Conservation (phyloP, 129 eudicot species). For the Silybum marianum region DNA sequence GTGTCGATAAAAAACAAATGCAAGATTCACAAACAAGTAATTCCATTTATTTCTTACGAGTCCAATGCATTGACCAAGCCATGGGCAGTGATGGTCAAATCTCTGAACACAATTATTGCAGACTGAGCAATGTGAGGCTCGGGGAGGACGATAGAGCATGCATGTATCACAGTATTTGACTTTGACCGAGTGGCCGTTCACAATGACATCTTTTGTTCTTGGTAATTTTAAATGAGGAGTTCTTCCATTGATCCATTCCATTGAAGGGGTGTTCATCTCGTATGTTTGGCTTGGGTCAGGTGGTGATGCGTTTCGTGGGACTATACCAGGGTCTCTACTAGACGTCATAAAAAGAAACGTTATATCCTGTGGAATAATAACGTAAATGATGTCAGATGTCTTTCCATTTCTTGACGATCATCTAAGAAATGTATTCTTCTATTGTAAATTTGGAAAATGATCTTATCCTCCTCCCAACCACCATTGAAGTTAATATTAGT, state of each 20-base stretch:
- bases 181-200: constrained; percentile 71
- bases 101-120: constrained; percentile 94
- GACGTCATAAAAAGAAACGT: constrained; percentile 78
- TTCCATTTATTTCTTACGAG: constrained; percentile 48
- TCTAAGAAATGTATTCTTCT: background rate
- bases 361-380: constrained; percentile 59
- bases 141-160: constrained; percentile 93
- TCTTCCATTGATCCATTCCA: constrained; percentile 86
- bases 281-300: constrained; percentile 67
- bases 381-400: background rate
- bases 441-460: background rate
- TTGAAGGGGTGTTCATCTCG: constrained; percentile 67
- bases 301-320: constrained; percentile 75
- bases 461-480: background rate
- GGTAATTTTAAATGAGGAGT: constrained; percentile 76
- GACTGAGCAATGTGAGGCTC: constrained; percentile 93
- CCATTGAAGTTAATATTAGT: background rate
- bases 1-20: too few relatives aligned
- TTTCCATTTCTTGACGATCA: background rate
- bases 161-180: constrained; percentile 96
- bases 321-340: constrained; percentile 94
- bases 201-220: constrained; percentile 64
- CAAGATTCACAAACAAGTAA: too few relatives aligned
- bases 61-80: constrained; percentile 99
- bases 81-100: constrained; percentile 98